Base-by-base conservation (phyloP, 805 yeast genomes). In the Ogataea ramenticola region DNA sequence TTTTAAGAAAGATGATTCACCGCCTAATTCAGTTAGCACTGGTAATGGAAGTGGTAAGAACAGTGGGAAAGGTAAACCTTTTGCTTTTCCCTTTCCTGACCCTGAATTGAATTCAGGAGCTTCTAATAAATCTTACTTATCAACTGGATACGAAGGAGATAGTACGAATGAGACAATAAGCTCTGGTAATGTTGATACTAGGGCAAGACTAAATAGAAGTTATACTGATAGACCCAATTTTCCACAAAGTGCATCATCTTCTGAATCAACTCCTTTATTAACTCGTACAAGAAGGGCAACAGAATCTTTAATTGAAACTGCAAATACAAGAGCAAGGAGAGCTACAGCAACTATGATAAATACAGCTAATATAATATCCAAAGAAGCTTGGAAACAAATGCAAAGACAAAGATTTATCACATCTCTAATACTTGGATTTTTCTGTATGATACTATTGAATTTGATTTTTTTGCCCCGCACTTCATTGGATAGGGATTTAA, bases 381-480 rank as follows among this genome's bases (percentile, higher is more conserved):
- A 55, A 57, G 26, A 41, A 15, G 31, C 66, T 3, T 36, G 54
- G 37, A 43, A 49, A 50, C 57, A 61, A 46, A 46, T 61, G 30
- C 58, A 58, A 44, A 50, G 60, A 26, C 61, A 60, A 39, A 49
- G 74, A 42, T 71, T 79, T 45, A 61, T 73, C 59, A 65, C 72
- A 51, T 69, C 72, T 47, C 64, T 72, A 39, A 56, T 67, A 0
- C 56, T 77, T 20, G 85, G 86, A 1, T 47, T 79, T 2, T 43
- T 71, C 2, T 77, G 79, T 39, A 62, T 79, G 31, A 55, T 77
- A 15, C 67, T 75, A 2, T 79, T 85, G 56, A 77, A 85, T 35
- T 66, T 86, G 41, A 77, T 82, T 0, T 89, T 89, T 58, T 67
- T 88, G 15, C 96, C 96, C 2, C 63, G 96, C 45, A 86, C 97